Evolutionary conservation across 192 early-diverging fungal species (phyloP).

Genomic region (Podila minutissima): DNA sequence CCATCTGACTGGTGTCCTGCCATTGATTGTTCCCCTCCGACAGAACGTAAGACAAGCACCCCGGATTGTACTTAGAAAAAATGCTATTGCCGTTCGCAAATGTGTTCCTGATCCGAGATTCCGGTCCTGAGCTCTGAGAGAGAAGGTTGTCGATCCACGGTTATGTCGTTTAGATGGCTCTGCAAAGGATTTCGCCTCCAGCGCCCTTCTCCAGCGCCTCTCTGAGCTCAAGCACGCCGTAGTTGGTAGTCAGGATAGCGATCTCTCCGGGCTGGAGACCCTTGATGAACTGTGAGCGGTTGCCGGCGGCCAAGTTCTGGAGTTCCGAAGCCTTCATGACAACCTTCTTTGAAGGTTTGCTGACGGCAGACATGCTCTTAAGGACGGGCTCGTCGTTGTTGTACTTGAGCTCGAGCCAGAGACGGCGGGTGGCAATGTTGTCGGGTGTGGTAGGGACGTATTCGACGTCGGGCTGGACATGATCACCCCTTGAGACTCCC

Average conservation of each 20-base stretch:
- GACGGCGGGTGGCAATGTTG: slow-evolving; percentile 83
- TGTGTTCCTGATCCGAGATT: no score
- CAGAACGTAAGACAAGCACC: no score
- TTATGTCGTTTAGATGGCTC: slow-evolving; percentile 51
- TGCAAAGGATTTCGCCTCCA: slow-evolving; percentile 90
- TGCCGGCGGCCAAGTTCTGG: slow-evolving; percentile 76
- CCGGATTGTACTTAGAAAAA: no score
- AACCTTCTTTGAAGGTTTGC: slow-evolving; percentile 86
- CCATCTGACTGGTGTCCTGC: no score
- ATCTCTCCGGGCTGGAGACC: slow-evolving; percentile 90
- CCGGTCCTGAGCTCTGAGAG: background rate
- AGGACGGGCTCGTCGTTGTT: slow-evolving; percentile 84
- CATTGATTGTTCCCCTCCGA: no score
- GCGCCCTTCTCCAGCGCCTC: slow-evolving; percentile 87
- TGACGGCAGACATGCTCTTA: slow-evolving; percentile 79
- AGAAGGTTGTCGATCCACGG: background rate
- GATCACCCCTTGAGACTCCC: slow-evolving; percentile 80
- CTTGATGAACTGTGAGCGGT: slow-evolving; percentile 80
- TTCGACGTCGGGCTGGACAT: slow-evolving; percentile 74
- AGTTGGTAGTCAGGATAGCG: slow-evolving; percentile 86
- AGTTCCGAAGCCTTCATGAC: slow-evolving; percentile 85
- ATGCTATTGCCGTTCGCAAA: no score
- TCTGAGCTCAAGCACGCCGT: slow-evolving; percentile 90
- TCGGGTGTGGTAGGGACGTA: slow-evolving; percentile 82
- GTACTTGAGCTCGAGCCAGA: slow-evolving; percentile 98